Base-by-base conservation (phyloP, 768 basidiomycete genomes). In the Pleurotus citrinopileatus region DNA sequence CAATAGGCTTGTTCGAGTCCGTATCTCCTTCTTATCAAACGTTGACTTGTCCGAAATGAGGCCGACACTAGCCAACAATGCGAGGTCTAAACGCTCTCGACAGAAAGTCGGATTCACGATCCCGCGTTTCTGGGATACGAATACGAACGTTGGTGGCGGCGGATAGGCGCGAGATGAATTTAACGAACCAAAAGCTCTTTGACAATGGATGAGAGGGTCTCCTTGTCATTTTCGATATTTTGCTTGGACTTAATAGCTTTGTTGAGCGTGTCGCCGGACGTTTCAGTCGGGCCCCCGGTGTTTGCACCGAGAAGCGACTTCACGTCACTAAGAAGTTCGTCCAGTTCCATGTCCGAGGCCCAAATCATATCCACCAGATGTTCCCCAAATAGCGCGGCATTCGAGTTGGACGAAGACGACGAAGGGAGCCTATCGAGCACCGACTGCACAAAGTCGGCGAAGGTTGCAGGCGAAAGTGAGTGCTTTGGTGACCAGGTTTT, bases 1-100 rank as follows among this genome's bases (percentile, higher is more conserved):
- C 91, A 91, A 91, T 47, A 92, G 73, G 13, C 84, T 86, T 2
- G 91, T 94, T 55, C 91, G 77, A 25, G 83, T 87, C 60, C 90
- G 76, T 37, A 92, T 84, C 63, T 91, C 89, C 66, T 88, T 91
- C 75, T 86, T 88, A 61, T 87, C 86, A 60, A 89, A 79, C 1
- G 78, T 66, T 13, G 64, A 63, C 63, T 85, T 83, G 65, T 91
- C 88, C n/a, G 71, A 69, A 56, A 93, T 82, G 20, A 94, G 76
- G 1, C 86, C 85, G 12, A 82, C 82, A 27, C 72, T 76, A 10
- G 82, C 78, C 22, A 91, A 70, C 20, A 91, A 69, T 1, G 76
- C 67, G 28, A 84, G 69, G 57, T 94, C 92, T 29, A 94, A 73
- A 12, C 90, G 77, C 65, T 94, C 90, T 43, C 87, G 76, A 70